These are phyloP conservation scores for Cryptosporidium bovis DNA, from an alignment of 169 alveolate species.

Conservation along the genomic window DNA sequence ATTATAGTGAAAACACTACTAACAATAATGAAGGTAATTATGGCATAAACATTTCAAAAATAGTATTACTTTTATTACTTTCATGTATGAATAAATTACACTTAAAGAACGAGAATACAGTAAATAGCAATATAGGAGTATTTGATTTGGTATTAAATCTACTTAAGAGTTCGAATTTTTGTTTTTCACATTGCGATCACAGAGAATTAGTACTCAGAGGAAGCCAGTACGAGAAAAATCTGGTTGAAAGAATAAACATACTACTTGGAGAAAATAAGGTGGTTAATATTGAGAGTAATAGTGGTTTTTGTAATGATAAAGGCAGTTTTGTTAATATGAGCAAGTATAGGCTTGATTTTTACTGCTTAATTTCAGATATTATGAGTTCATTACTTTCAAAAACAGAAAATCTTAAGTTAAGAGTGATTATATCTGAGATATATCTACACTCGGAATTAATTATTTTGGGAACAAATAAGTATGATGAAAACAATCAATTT, in stretches of 20 bases:
- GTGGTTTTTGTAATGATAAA: too few relatives aligned
- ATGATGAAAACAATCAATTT: too few relatives aligned
- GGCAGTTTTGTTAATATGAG: too few relatives aligned
- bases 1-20: not conserved
- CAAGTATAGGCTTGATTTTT: not conserved
- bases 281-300: not conserved
- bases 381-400: conserved; percentile 37
- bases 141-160: conserved; percentile 7
- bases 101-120: conserved; percentile 20
- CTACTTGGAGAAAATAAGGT: not conserved
- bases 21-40: not conserved
- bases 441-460: conserved; percentile 28
- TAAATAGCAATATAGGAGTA: not conserved
- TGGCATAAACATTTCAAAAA: conserved; percentile 4
- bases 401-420: conserved; percentile 15
- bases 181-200: not conserved
- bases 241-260: conserved; percentile 14
- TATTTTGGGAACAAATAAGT: not conserved
- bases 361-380: conserved; percentile 21
- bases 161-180: conserved; percentile 3
- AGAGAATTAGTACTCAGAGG: not conserved
- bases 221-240: not conserved
- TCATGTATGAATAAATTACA: conserved; percentile 14
- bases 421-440: conserved; percentile 44
- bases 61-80: conserved; percentile 14